Conservation (phyloP, 371 early-diverging fungal species). For the Mucor racemosus region DNA sequence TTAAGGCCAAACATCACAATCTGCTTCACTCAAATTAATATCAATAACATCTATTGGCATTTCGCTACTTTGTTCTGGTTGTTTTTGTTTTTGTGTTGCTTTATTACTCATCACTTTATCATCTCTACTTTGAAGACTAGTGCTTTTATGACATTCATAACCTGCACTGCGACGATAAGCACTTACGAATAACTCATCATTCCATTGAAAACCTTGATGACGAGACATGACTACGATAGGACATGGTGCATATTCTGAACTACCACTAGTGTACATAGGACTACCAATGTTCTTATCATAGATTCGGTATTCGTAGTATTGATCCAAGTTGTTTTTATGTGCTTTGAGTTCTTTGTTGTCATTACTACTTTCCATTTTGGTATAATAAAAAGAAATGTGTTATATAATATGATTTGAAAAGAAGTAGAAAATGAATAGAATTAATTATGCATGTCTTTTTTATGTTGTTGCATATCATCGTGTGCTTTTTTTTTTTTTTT, state of each 20-base stretch:
- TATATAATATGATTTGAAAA: background rate
- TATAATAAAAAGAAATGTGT: background rate
- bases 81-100: background rate
- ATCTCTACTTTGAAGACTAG: conserved; percentile 19
- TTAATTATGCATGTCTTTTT: background rate
- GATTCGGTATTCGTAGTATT: conserved; percentile 42
- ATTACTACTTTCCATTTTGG: background rate
- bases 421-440: background rate
- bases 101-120: conserved; percentile 6
- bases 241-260: conserved; percentile 28
- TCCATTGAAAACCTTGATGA: conserved; percentile 38
- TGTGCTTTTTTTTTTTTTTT: background rate
- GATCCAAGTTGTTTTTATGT: conserved; percentile 9
- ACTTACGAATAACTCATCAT: conserved; percentile 33
- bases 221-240: conserved; percentile 35
- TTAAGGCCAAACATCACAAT: conserved; percentile 37
- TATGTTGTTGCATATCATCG: background rate
- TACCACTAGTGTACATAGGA: background rate
- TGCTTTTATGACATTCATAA: conserved; percentile 34
- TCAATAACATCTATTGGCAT: conserved; percentile 24
- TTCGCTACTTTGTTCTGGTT: background rate
- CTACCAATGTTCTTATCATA: conserved; percentile 30
- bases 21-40: conserved; percentile 29
- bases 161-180: conserved; percentile 27
- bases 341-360: background rate